A percentile compares a stretch with the other conserved stretches of the same genome.
Evolutionary conservation across 2,329 filamentous ascomycete species (phyloP).

Genomic region (Sporothrix curviconia): DNA sequence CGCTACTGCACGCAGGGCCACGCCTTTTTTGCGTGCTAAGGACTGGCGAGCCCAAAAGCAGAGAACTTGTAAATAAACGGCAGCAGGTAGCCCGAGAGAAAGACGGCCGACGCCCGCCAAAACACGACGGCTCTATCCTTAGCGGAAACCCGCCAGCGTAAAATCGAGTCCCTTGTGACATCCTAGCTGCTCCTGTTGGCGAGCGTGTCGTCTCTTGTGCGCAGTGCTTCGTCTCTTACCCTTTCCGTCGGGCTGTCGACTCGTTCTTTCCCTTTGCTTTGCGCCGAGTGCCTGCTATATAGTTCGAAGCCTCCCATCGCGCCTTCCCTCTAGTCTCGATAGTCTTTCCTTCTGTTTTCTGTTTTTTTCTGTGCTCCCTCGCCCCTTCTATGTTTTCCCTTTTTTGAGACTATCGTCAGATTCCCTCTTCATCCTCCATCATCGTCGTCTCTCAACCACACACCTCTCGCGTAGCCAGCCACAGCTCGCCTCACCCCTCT

Average conservation of each 20-base stretch:
- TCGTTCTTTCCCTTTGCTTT: background rate
- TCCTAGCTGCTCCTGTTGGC: background rate
- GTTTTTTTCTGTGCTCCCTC: too few species aligned
- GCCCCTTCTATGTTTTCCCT: background rate
- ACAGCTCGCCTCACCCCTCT: background rate
- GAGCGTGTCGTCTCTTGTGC: background rate
- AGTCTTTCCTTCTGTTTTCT: background rate
- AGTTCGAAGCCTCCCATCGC: background rate
- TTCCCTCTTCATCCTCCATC: too few species aligned
- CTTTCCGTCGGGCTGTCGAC: slow-evolving; percentile 2
- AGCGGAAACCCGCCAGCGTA: slow-evolving; percentile 1
- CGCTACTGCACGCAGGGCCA: slow-evolving; percentile 1
- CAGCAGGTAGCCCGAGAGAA: background rate
- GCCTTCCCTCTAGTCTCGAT: background rate
- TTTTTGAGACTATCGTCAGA: background rate
- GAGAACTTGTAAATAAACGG: background rate
- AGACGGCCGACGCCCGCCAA: background rate
- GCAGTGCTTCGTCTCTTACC: background rate
- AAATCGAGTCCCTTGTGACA: background rate
- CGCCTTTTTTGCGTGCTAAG: background rate
- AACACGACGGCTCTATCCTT: background rate
- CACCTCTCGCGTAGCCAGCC: slow-evolving; percentile 1
- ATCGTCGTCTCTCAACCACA: too few species aligned
- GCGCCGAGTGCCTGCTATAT: too few species aligned
- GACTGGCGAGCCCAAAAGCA: background rate